Evolutionary conservation across 495 filamentous ascomycete species (phyloP).

Genomic region (Trichoderma erinaceum): DNA sequence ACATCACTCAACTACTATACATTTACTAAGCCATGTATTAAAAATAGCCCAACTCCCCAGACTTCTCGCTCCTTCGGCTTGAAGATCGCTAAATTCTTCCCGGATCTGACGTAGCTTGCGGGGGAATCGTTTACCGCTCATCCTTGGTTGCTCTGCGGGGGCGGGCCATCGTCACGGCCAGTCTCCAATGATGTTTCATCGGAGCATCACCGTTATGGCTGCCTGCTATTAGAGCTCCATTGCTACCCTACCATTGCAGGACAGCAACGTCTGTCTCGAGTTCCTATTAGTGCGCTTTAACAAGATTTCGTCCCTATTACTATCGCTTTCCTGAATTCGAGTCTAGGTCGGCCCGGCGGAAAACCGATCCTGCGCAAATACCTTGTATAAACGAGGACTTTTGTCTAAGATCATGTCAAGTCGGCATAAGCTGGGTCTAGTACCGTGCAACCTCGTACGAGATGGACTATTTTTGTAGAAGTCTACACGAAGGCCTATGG

Average conservation of each 20-base stretch:
- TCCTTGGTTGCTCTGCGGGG: not conserved
- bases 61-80: too few relatives aligned
- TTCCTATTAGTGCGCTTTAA: slow-evolving; percentile 1
- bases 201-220: not conserved
- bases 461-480: not conserved
- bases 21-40: not conserved
- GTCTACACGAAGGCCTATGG: not conserved
- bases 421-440: not conserved
- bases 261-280: not conserved
- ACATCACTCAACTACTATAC: too few relatives aligned
- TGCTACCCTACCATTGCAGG: slow-evolving; percentile 1
- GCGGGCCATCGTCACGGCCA: not conserved
- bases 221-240: not conserved
- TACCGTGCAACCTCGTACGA: not conserved
- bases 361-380: not conserved
- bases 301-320: not conserved
- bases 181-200: not conserved
- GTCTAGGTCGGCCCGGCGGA: not conserved
- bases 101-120: not conserved
- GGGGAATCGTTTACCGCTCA: not conserved
- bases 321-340: not conserved
- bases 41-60: not conserved
- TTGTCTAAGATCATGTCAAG: not conserved
- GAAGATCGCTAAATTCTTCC: not conserved
- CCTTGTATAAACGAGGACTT: not conserved